Evolutionary conservation across 768 basidiomycete species (phyloP).

Genomic region (Leccinum boreale): DNA sequence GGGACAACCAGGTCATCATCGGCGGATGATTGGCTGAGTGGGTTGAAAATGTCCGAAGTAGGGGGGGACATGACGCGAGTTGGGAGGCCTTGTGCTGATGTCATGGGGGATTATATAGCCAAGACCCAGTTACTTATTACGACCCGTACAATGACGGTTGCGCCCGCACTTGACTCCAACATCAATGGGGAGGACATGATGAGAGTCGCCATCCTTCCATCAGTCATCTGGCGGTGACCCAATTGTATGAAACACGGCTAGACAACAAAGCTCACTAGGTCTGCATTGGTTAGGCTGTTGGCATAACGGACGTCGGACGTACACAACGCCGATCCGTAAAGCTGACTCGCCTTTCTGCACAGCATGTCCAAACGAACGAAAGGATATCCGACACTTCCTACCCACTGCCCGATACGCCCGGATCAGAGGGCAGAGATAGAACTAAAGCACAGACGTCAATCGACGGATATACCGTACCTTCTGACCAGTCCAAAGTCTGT

Average conservation of each 20-base stretch:
- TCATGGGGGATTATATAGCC: neutral
- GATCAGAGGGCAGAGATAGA: no score
- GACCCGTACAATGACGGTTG: neutral
- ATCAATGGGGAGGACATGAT: neutral
- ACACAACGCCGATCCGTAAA: no score
- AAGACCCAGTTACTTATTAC: neutral
- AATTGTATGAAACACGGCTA: neutral
- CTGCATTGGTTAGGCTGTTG: neutral
- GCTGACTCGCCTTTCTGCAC: no score
- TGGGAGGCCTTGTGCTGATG: neutral
- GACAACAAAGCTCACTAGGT: neutral
- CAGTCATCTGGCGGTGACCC: neutral
- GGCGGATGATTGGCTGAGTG: neutral
- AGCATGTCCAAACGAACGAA: no score
- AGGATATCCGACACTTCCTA: no score
- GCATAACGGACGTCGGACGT: no score
- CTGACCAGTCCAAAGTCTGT: no score
- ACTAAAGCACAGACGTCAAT: no score
- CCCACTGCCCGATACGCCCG: no score
- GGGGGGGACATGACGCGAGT: neutral
- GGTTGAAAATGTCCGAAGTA: neutral
- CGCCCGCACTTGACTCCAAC: neutral
- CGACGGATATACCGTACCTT: no score
- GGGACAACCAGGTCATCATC: neutral
- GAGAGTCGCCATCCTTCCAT: neutral